These are phyloP conservation scores for Lignosus rhinocerotis DNA, from an alignment of 1,284 basidiomycete species.

Conservation along the genomic window DNA sequence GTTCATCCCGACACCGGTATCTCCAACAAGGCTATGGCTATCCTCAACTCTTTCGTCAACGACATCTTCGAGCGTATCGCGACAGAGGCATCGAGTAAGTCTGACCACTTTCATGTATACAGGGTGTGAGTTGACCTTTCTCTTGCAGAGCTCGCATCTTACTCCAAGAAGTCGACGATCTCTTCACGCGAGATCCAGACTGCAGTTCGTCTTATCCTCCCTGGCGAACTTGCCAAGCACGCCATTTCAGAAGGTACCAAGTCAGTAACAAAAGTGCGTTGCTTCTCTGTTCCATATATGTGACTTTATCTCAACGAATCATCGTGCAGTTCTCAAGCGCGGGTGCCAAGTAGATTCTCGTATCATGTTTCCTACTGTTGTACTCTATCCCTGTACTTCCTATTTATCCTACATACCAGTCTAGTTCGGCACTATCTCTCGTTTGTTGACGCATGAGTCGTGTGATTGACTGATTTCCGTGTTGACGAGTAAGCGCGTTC, in stretches of 20 bases:
- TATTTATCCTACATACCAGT: conserved; percentile 29
- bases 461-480: too few species aligned
- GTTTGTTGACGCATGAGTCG: neutral
- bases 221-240: conserved; percentile 84
- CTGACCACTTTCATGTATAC: neutral
- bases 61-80: conserved; percentile 95
- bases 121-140: conserved; percentile 5
- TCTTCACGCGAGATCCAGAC: conserved; percentile 95
- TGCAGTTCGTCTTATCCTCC: conserved; percentile 87
- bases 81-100: conserved; percentile 81
- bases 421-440: conserved; percentile 5
- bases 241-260: conserved; percentile 80
- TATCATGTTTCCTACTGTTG: conserved; percentile 26
- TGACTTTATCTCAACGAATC: neutral
- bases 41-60: conserved; percentile 91
- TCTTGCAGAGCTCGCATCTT: conserved; percentile 77
- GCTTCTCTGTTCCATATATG: neutral
- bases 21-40: conserved; percentile 96
- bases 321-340: conserved; percentile 59
- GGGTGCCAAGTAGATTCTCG: conserved; percentile 49
- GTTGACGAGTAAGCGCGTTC: too few species aligned
- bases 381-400: conserved; percentile 31
- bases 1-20: conserved; percentile 98
- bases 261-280: conserved; percentile 39
- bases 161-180: conserved; percentile 95